phyloP scores from a whole-genome alignment of 1,284 basidiomycete genomes.

The Leccinum cinnamomeum region DNA sequence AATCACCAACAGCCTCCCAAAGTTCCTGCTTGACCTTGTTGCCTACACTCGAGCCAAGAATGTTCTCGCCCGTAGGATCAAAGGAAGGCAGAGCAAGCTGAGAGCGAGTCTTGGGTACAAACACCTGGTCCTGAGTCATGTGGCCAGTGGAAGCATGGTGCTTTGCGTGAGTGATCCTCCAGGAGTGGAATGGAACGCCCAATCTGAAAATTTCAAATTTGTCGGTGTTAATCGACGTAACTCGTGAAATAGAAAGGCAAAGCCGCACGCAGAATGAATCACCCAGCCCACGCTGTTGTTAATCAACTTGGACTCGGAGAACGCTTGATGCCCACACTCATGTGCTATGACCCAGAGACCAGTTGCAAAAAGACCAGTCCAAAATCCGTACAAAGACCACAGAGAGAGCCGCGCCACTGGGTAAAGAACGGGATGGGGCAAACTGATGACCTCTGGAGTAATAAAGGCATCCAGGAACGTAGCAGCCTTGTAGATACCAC shows the following conservation, averaged over 20 bases:
- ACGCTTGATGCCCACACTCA: conserved; percentile 95
- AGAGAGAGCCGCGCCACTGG: conserved; percentile 63
- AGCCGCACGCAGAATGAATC: conserved; percentile 79
- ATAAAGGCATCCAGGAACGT: conserved; percentile 69
- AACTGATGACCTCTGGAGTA: conserved; percentile 51
- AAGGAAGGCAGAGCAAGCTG: conserved; percentile 65
- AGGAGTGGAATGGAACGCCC: conserved; percentile 96
- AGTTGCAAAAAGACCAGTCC: conserved; percentile 86
- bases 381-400: conserved; percentile 85
- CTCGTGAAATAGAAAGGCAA: conserved; percentile 7
- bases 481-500: conserved; percentile 67
- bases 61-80: conserved; percentile 67
- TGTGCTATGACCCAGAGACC: conserved; percentile 95
- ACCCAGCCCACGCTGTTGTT: conserved; percentile 96
- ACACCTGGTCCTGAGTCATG: conserved; percentile 96
- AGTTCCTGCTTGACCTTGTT: conserved; percentile 77
- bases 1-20: conserved; percentile 89
- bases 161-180: conserved; percentile 95
- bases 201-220: conserved; percentile 52
- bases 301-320: conserved; percentile 91
- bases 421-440: conserved; percentile 68
- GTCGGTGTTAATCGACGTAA: conserved; percentile 28
- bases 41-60: conserved; percentile 67
- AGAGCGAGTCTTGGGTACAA: conserved; percentile 88
- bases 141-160: conserved; percentile 97